Evolutionary conservation across 768 basidiomycete genomes (phyloP).

Genomic region (Psilocybe azurescens): DNA sequence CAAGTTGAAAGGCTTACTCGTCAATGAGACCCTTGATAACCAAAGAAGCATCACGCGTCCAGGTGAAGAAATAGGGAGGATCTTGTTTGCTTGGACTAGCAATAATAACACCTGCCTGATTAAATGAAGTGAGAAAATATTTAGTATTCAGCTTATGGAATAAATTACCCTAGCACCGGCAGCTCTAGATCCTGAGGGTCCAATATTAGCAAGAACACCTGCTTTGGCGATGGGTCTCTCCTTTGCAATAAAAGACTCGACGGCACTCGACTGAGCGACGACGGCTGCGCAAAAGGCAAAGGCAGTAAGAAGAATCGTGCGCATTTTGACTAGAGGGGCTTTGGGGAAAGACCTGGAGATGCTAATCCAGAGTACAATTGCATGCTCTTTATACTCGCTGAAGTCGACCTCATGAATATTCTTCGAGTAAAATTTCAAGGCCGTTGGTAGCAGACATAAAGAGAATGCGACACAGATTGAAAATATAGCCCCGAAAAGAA

Average conservation of each 20-base stretch:
- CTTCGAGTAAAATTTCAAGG: neutral
- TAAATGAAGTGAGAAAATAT: constrained; percentile 25
- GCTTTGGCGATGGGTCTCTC: constrained; percentile 67
- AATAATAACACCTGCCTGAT: constrained; percentile 58
- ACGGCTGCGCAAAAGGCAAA: constrained; percentile 29
- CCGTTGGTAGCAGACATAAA: neutral
- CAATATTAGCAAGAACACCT: constrained; percentile 75
- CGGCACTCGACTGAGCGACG: constrained; percentile 33
- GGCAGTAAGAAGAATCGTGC: constrained; percentile 32
- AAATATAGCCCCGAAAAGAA: neutral
- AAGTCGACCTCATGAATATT: neutral
- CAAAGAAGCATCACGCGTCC: constrained; percentile 78
- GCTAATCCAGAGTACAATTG: neutral
- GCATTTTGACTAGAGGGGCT: constrained; percentile 31
- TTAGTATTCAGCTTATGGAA: neutral
- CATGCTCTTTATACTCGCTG: constrained; percentile 1
- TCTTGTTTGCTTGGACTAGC: constrained; percentile 57
- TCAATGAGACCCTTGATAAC: constrained; percentile 67
- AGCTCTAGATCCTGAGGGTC: constrained; percentile 57
- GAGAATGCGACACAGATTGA: neutral
- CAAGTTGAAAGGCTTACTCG: constrained; percentile 35
- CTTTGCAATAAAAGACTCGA: constrained; percentile 54
- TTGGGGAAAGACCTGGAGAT: neutral
- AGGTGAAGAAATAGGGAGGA: constrained; percentile 74
- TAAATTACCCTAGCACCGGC: constrained; percentile 52